phyloP scores from a whole-genome alignment of 345 rosid species.

The Lepidium didymum region DNA sequence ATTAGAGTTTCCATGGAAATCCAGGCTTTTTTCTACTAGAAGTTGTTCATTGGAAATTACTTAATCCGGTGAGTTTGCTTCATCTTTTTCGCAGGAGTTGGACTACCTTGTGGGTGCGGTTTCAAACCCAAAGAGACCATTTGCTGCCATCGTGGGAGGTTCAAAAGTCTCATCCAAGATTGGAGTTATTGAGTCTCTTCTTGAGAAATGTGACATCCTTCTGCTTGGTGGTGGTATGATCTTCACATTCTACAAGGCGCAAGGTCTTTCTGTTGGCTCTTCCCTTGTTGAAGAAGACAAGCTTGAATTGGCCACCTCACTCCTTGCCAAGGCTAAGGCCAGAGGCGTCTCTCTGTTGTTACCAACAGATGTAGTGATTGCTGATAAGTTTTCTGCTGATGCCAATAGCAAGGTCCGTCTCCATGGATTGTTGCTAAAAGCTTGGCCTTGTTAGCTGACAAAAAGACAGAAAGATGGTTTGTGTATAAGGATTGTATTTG shows the following conservation, averaged over 20 bases:
- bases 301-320: slow-evolving; percentile 72
- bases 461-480: neutral
- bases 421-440: neutral
- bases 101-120: slow-evolving; percentile 98
- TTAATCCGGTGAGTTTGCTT: neutral
- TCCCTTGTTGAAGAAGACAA: slow-evolving; percentile 96
- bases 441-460: neutral
- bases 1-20: neutral
- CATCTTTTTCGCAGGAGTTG: slow-evolving; percentile 49
- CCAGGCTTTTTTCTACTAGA: neutral
- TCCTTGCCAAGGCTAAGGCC: slow-evolving; percentile 84
- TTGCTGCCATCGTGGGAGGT: slow-evolving; percentile 96
- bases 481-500: neutral
- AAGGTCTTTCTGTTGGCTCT: slow-evolving; percentile 71
- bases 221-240: slow-evolving; percentile 98
- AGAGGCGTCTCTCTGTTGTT: slow-evolving; percentile 81
- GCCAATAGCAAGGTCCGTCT: slow-evolving; percentile 75
- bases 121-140: slow-evolving; percentile 81
- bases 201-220: slow-evolving; percentile 72
- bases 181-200: slow-evolving; percentile 89
- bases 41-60: neutral
- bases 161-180: slow-evolving; percentile 91
- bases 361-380: slow-evolving; percentile 82
- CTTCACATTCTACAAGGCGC: slow-evolving; percentile 97
- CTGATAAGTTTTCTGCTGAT: slow-evolving; percentile 88